Evolutionary conservation across 345 rosid genomes (phyloP), one percentile per base, ranked within the genome.

Genomic region (Gossypium stocksii): DNA sequence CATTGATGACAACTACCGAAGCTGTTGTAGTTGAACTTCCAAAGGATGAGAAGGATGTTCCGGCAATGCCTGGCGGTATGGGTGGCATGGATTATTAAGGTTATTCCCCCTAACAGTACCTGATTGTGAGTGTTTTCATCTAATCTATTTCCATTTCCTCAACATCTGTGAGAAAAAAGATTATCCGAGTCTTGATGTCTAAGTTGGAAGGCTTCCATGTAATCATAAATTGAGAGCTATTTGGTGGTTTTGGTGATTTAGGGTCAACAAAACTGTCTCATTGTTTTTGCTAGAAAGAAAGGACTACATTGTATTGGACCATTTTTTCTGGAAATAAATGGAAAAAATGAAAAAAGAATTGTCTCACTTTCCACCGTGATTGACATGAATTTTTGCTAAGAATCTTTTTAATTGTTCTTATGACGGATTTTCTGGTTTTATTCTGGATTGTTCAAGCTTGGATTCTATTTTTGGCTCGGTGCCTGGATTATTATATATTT

Each of bases 1-100:
- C 98, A 3, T 86, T 94, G 90, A 87, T 91, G 93, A 93, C 98
- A 3, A 94, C 99, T 0, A 94, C 96, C 1, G 99, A 94, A 80
- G 98, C 99, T 10, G 82, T 93, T 43, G 91, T 91, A 61, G 83
- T 82, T 19, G 99, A 94, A 73, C 93, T 91, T 67, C 94, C 99
- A 6, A 87, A 88, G 82, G 96, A 94, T 9, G 96, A 91, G 73
- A 87, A 81, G 77, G 92, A 85, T 23, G 86, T 82, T 27, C 81
- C 91, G 9, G 90, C 87, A 17, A 87, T 87, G 85, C 83, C 81
- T 49, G 87, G 89, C 0, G 89, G 91, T 34, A 93, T 93, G 98
- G 89, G 89, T 0, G 98, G 92, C 81, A 93, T 93, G 97, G 98
- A 86, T 72, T 94, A 89, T 79, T 92, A 83, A 86, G 77, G 23